Conservation (phyloP, 2,329 filamentous ascomycete genomes). For the Pseudogymnoascus sp. region DNA sequence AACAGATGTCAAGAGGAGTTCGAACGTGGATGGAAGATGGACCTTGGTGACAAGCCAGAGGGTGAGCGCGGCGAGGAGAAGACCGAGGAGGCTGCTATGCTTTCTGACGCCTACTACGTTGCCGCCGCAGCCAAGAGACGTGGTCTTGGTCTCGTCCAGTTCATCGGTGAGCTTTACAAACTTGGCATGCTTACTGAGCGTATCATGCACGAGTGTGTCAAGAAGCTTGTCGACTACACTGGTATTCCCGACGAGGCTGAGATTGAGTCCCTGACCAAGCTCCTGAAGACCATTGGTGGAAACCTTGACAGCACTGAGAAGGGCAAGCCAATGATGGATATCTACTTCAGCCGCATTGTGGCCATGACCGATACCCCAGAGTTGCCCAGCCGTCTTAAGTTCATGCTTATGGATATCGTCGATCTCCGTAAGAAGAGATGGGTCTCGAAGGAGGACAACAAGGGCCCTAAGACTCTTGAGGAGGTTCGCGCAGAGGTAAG, state of each 20-base stretch:
- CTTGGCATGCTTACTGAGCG: conserved; percentile 96
- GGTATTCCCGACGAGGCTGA: conserved; percentile 90
- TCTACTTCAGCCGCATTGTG: conserved; percentile 86
- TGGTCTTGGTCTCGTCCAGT: conserved; percentile 95
- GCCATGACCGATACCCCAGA: conserved; percentile 71
- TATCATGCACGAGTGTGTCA: conserved; percentile 99
- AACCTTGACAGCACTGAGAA: conserved; percentile 80
- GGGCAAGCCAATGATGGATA: conserved; percentile 79
- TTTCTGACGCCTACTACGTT: conserved; percentile 94
- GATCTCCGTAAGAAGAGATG: conserved; percentile 74
- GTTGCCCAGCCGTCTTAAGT: conserved; percentile 78
- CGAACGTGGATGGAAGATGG: conserved; percentile 91
- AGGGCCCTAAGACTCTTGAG: conserved; percentile 93
- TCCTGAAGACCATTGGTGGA: conserved; percentile 82
- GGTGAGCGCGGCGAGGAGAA: conserved; percentile 47
- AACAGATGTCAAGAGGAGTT: conserved; percentile 99
- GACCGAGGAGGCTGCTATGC: conserved; percentile 64
- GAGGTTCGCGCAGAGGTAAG: conserved; percentile 76
- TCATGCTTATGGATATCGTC: conserved; percentile 93
- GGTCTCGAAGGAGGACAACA: conserved; percentile 80
- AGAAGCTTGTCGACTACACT: conserved; percentile 93
- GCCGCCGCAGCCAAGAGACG: conserved; percentile 92
- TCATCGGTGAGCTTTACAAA: conserved; percentile 99
- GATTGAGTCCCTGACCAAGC: conserved; percentile 88
- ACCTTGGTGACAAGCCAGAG: conserved; percentile 71